Conservation (phyloP, 2,329 filamentous ascomycete species). For the Alternaria sp. region DNA sequence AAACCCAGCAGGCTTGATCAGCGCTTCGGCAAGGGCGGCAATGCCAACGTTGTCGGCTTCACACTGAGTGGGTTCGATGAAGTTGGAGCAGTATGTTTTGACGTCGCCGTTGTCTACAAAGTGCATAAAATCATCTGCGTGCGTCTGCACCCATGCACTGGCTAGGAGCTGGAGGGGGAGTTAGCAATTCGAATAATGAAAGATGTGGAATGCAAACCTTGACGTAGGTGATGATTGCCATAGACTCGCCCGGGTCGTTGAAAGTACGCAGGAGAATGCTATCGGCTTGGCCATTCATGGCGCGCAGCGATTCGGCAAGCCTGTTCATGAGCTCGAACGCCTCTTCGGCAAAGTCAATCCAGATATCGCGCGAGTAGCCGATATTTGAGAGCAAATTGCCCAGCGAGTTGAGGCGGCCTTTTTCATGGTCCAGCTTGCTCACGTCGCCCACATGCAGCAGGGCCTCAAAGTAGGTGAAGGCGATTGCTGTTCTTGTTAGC, state of each 20-base stretch:
- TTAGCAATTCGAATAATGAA: constrained; percentile 4
- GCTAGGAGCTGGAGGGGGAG: constrained; percentile 70
- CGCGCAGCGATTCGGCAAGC: constrained; percentile 64
- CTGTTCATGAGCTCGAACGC: constrained; percentile 71
- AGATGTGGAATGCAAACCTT: constrained; percentile 55
- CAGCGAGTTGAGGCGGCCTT: constrained; percentile 73
- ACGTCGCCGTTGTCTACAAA: constrained; percentile 68
- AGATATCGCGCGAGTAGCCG: constrained; percentile 72
- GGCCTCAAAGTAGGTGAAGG: constrained; percentile 90
- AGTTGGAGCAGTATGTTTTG: constrained; percentile 70
- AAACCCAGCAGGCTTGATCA: constrained; percentile 80
- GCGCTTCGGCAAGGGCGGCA: constrained; percentile 74
- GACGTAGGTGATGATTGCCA: constrained; percentile 84
- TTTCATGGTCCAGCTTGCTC: constrained; percentile 71
- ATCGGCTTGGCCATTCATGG: constrained; percentile 58
- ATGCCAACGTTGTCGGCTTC: constrained; percentile 95
- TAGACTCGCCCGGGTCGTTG: constrained; percentile 72
- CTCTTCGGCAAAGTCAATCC: constrained; percentile 83
- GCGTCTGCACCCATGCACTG: constrained; percentile 80
- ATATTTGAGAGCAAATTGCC: constrained; percentile 72
- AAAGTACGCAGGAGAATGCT: constrained; percentile 69
- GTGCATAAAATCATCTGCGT: constrained; percentile 70
- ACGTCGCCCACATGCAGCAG: constrained; percentile 72
- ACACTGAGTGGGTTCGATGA: constrained; percentile 74
- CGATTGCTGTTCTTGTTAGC: constrained; percentile 70